These are phyloP conservation scores for Prosopis cineraria DNA, from an alignment of 306 rosid genomes.

Conservation along the genomic window DNA sequence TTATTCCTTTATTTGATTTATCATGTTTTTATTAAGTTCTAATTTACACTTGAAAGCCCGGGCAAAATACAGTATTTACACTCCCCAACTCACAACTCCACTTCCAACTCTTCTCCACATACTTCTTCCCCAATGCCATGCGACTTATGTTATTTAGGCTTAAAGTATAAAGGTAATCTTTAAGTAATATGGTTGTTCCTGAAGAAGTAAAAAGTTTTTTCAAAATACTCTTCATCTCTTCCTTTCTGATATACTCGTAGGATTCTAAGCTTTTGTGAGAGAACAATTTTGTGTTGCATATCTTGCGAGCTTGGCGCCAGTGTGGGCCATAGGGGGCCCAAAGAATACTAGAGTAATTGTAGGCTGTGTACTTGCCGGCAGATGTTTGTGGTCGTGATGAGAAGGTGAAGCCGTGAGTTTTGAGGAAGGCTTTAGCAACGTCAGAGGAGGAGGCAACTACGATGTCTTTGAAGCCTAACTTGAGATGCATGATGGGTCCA, in stretches of 20 bases:
- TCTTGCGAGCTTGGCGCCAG: background rate
- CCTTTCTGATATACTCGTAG: constrained; percentile 12
- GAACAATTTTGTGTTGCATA: constrained; percentile 28
- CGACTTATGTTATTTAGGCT: constrained; percentile 35
- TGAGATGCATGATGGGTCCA: background rate
- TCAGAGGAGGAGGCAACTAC: constrained; percentile 51
- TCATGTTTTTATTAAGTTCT: too few relatives aligned
- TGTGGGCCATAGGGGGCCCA: background rate
- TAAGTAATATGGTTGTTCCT: constrained; percentile 13
- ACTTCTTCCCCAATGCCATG: background rate
- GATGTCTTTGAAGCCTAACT: constrained; percentile 44
- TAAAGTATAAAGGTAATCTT: constrained; percentile 38
- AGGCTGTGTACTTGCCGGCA: background rate
- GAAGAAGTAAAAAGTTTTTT: constrained; percentile 27
- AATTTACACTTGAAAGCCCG: too few relatives aligned
- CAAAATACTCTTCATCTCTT: constrained; percentile 32
- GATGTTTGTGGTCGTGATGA: constrained; percentile 37
- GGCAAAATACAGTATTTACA: too few relatives aligned
- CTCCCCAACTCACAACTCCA: background rate
- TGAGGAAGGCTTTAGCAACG: constrained; percentile 49
- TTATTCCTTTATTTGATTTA: too few relatives aligned
- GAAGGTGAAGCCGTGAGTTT: constrained; percentile 51
- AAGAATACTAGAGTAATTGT: background rate
- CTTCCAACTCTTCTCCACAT: background rate
- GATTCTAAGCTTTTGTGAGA: constrained; percentile 51